Evolutionary conservation across 306 rosid species (phyloP).

Genomic region (Glycine latifolia): DNA sequence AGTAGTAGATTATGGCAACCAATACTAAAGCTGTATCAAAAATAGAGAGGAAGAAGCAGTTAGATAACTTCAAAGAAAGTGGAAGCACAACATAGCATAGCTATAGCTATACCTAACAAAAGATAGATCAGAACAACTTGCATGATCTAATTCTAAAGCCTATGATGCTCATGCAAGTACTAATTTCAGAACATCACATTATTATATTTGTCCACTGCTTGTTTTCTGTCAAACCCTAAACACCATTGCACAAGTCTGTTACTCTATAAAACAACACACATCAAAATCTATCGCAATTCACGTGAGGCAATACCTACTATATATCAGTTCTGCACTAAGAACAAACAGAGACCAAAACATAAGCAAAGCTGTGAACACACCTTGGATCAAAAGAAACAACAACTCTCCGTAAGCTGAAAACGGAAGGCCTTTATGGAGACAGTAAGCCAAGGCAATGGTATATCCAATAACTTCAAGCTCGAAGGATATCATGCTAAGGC

Average conservation of each 20-base stretch:
- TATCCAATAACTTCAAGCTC: constrained; percentile 93
- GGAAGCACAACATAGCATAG: neutral
- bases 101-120: constrained; percentile 27
- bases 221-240: neutral
- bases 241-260: neutral
- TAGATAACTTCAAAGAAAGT: constrained; percentile 43
- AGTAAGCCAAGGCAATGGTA: constrained; percentile 88
- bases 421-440: constrained; percentile 91
- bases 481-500: constrained; percentile 81
- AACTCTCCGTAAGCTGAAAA: constrained; percentile 96
- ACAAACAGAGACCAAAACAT: constrained; percentile 4
- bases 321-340: neutral
- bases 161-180: constrained; percentile 9
- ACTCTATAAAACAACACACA: neutral
- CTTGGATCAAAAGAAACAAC: constrained; percentile 87
- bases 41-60: constrained; percentile 46
- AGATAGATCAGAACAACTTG: constrained; percentile 28
- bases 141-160: constrained; percentile 10
- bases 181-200: constrained; percentile 15
- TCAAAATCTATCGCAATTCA: neutral
- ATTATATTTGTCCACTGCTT: neutral
- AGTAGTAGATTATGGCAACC: constrained; percentile 88
- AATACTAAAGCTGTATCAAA: constrained; percentile 75
- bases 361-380: constrained; percentile 46
- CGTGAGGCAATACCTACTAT: neutral